phyloP scores from a whole-genome alignment of 2,329 filamentous ascomycete species.

The Stagonosporopsis vannaccii region DNA sequence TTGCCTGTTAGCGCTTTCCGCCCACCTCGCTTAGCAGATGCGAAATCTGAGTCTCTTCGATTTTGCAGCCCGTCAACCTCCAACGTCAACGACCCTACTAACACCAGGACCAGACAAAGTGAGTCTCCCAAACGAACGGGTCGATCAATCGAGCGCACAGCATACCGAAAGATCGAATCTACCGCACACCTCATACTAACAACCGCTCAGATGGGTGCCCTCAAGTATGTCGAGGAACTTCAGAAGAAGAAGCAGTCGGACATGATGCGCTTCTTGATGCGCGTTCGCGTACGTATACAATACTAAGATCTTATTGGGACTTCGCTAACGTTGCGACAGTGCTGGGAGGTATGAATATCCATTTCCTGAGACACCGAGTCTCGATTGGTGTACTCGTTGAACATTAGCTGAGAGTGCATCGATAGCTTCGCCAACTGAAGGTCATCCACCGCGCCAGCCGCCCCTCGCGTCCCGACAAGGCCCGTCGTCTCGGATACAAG shows the following conservation, averaged over 20 bases:
- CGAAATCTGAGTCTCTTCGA: conserved; percentile 16
- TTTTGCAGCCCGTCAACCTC: conserved; percentile 18
- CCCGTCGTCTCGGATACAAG: conserved; percentile 99
- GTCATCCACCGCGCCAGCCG: conserved; percentile 99
- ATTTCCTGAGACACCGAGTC: conserved; percentile 34
- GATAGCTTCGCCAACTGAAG: conserved; percentile 99
- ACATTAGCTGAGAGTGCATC: conserved; percentile 99
- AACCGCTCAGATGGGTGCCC: conserved; percentile 85
- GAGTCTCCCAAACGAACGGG: conserved; percentile 13
- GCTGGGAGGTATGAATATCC: conserved; percentile 85
- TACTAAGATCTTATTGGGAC: conserved; percentile 14
- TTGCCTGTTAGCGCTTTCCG: conserved; percentile 8
- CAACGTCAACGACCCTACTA: conserved; percentile 24
- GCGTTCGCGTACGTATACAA: conserved; percentile 61
- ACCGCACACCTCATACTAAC: conserved; percentile 28
- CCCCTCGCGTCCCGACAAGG: conserved; percentile 99
- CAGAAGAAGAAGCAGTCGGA: conserved; percentile 99
- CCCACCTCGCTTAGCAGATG: conserved; percentile 16
- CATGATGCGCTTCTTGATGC: conserved; percentile 99
- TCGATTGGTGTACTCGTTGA: conserved; percentile 85
- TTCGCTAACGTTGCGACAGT: conserved; percentile 55
- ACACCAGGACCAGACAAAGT: conserved; percentile 25
- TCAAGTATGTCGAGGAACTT: conserved; percentile 99
- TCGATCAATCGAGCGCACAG: conserved; percentile 13
- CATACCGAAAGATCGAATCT: conserved; percentile 4